A percentile compares a stretch with the other conserved stretches of the same genome.
phyloP scores from a whole-genome alignment of 2,329 filamentous ascomycete species.

The Stagonosporopsis chrysanthemi region DNA sequence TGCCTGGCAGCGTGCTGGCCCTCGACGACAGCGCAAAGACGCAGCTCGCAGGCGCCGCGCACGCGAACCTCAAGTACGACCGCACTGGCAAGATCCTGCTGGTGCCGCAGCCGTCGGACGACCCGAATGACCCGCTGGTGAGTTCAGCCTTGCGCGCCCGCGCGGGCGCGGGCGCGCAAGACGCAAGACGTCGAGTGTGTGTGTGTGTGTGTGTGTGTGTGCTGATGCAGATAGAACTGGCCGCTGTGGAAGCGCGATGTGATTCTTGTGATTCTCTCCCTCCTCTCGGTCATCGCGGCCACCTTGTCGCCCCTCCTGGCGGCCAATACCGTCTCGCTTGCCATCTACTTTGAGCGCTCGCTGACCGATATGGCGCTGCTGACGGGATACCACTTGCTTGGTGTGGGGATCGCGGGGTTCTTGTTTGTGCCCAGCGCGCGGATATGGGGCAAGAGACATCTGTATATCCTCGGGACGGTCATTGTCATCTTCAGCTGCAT shows the following conservation, averaged over 20 bases:
- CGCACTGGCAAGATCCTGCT: conserved; percentile 76
- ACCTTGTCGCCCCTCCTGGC: conserved; percentile 86
- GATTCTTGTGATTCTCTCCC: conserved; percentile 78
- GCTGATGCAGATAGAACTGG: conserved; percentile 68
- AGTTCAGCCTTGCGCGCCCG: conserved; percentile 15
- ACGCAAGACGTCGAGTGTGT: no score
- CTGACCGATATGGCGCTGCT: conserved; percentile 82
- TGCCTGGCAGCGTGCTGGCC: conserved; percentile 65
- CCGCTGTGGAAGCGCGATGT: conserved; percentile 84
- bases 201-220: not conserved
- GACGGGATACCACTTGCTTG: conserved; percentile 87
- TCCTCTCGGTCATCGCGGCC: conserved; percentile 82
- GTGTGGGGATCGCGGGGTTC: conserved; percentile 80
- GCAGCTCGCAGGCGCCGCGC: conserved; percentile 38
- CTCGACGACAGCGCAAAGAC: conserved; percentile 37
- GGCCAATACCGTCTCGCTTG: conserved; percentile 82
- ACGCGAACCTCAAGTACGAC: conserved; percentile 72
- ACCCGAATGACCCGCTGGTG: conserved; percentile 87
- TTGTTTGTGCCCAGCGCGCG: conserved; percentile 87
- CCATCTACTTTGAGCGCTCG: conserved; percentile 67
- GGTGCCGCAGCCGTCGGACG: conserved; percentile 88
- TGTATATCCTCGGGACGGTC: conserved; percentile 79
- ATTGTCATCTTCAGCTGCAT: conserved; percentile 76
- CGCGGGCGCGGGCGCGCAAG: no score
- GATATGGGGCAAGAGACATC: conserved; percentile 91